Percentiles rank a stretch among this genome's conserved stretches.
Evolutionary conservation across 352 stramenopile genomes (phyloP).

Genomic region (Phytophthora idaei): DNA sequence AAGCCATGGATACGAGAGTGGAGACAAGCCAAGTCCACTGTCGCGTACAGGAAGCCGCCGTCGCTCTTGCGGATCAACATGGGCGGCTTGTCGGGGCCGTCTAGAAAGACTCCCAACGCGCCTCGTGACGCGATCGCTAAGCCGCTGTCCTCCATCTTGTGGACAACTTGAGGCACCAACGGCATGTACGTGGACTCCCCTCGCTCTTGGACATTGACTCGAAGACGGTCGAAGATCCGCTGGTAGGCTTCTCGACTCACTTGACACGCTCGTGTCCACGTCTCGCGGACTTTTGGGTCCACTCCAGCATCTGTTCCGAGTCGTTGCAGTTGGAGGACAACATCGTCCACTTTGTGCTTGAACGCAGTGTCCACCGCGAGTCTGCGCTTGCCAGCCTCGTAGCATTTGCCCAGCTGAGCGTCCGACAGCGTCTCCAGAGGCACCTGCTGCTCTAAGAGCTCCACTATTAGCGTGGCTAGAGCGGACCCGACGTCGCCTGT

Average conservation of each 20-base stretch:
- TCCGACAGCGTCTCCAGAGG: slow-evolving; percentile 59
- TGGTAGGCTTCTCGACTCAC: slow-evolving; percentile 75
- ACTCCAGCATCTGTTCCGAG: slow-evolving; percentile 41
- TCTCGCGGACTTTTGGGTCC: slow-evolving; percentile 47
- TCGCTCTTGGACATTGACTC: slow-evolving; percentile 66
- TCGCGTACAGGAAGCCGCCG: slow-evolving; percentile 82
- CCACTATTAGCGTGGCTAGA: slow-evolving; percentile 76
- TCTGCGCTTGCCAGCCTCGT: slow-evolving; percentile 68
- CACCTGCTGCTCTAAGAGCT: slow-evolving; percentile 64
- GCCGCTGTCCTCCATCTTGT: slow-evolving; percentile 48
- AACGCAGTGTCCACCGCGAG: slow-evolving; percentile 50
- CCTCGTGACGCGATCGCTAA: slow-evolving; percentile 64
- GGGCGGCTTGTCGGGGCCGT: slow-evolving; percentile 68
- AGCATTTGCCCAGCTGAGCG: slow-evolving; percentile 64
- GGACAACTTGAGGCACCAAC: slow-evolving; percentile 54
- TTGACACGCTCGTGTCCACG: slow-evolving; percentile 71
- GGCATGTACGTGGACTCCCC: slow-evolving; percentile 82
- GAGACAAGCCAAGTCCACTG: slow-evolving; percentile 73
- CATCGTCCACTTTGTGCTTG: slow-evolving; percentile 67
- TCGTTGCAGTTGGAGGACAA: slow-evolving; percentile 75
- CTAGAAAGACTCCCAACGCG: slow-evolving; percentile 76
- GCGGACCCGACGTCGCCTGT: slow-evolving; percentile 81
- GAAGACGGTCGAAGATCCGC: slow-evolving; percentile 68
- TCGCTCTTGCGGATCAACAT: slow-evolving; percentile 88
- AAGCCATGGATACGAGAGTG: slow-evolving; percentile 79